Percentiles rank a stretch among this genome's conserved stretches.
phyloP scores from a whole-genome alignment of 345 rosid species.

The Angophora floribunda region DNA sequence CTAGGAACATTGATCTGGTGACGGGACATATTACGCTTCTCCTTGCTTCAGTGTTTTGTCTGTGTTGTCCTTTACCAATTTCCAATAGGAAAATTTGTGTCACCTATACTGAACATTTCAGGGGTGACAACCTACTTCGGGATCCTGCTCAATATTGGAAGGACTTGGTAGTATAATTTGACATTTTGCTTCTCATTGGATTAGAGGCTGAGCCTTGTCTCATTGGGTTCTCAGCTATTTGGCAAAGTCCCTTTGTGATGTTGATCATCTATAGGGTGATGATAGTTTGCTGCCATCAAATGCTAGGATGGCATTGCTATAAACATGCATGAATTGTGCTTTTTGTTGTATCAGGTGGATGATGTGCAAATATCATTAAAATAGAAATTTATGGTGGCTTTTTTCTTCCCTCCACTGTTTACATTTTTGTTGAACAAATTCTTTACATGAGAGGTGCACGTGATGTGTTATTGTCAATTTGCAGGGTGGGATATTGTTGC shows the following conservation, averaged over 20 bases:
- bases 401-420: neutral
- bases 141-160: too few species aligned
- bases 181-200: too few species aligned
- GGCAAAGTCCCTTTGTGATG: neutral
- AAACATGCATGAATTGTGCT: neutral
- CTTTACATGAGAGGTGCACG: neutral
- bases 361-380: neutral
- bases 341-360: neutral
- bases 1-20: neutral
- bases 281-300: neutral
- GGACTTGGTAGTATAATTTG: too few species aligned
- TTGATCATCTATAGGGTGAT: neutral
- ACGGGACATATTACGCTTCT: neutral
- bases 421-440: neutral
- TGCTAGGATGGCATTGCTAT: neutral
- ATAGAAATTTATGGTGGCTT: neutral
- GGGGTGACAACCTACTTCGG: neutral
- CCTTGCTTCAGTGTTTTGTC: neutral
- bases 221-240: neutral
- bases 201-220: too few species aligned
- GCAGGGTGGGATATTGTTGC: neutral
- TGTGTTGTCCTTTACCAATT: neutral
- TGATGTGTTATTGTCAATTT: neutral
- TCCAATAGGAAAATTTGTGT: neutral
- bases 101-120: neutral